phyloP scores from a whole-genome alignment of 2,329 filamentous ascomycete species.

The Phaeosphaeriaceae sp. region DNA sequence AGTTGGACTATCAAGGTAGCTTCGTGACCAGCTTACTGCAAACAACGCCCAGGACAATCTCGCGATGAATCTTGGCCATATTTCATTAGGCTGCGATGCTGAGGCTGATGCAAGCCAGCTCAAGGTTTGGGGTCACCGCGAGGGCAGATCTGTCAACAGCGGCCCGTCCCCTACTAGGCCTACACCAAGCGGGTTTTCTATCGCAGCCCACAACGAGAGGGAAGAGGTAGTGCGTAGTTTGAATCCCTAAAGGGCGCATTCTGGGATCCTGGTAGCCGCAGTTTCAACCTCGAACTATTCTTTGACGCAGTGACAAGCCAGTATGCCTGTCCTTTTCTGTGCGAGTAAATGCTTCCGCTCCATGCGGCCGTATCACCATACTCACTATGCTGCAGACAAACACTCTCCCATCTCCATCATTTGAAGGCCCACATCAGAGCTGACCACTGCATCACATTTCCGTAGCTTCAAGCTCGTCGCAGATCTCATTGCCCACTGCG shows the following conservation, averaged over 20 bases:
- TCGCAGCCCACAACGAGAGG: constrained; percentile 32
- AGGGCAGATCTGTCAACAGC: constrained; percentile 27
- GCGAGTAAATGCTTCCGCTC: constrained; percentile 54
- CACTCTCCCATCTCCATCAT: constrained; percentile 31
- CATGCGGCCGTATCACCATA: neutral
- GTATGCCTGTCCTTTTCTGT: constrained; percentile 64
- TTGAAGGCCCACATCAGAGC: constrained; percentile 47
- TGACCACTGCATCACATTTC: constrained; percentile 43
- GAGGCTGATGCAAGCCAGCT: constrained; percentile 11
- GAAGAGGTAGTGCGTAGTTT: constrained; percentile 35
- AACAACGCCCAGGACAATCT: constrained; percentile 17
- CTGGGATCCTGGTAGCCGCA: constrained; percentile 57
- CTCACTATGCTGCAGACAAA: constrained; percentile 28
- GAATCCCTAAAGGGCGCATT: constrained; percentile 51
- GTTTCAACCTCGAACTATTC: constrained; percentile 59
- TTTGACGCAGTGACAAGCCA: constrained; percentile 50
- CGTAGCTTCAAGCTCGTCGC: constrained; percentile 49
- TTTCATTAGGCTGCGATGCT: constrained; percentile 25
- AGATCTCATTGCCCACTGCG: constrained; percentile 50
- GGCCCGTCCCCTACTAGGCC: constrained; percentile 47
- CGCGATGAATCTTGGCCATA: constrained; percentile 7
- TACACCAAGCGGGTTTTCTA: constrained; percentile 34
- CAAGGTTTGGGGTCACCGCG: constrained; percentile 31
- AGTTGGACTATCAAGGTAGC: too few species aligned
- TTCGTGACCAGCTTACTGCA: too few species aligned